These are phyloP conservation scores for Stachybotrys echinatus DNA, from an alignment of 2,329 filamentous ascomycete species.

Conservation along the genomic window DNA sequence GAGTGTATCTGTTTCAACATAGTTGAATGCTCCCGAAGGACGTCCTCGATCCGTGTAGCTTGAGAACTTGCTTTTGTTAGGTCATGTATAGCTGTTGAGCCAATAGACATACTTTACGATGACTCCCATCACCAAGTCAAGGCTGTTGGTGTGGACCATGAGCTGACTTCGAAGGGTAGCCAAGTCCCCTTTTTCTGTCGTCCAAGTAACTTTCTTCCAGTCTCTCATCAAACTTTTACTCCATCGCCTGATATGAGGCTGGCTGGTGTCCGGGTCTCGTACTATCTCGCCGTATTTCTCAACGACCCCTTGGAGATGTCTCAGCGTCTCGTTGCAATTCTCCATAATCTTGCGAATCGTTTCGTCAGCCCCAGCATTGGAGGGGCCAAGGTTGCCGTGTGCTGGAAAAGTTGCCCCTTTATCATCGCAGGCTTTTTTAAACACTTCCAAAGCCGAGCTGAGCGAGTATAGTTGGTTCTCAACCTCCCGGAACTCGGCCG, in stretches of 20 bases:
- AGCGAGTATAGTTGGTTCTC: constrained; percentile 7
- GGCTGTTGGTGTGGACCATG: constrained; percentile 4
- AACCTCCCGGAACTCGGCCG: constrained; percentile 6
- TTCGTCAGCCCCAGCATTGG: constrained; percentile 1
- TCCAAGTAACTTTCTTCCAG: constrained; percentile 8
- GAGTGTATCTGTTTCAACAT: neutral
- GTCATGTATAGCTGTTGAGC: neutral
- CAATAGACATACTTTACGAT: constrained; percentile 3
- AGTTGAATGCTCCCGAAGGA: neutral
- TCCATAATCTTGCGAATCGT: constrained; percentile 5
- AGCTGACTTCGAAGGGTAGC: constrained; percentile 2
- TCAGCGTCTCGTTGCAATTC: constrained; percentile 3
- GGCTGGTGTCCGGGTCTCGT: neutral
- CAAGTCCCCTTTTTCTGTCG: constrained; percentile 5
- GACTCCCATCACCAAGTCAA: constrained; percentile 6
- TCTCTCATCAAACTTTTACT: constrained; percentile 1
- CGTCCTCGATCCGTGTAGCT: neutral
- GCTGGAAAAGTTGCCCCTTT: neutral
- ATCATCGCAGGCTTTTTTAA: constrained; percentile 3
- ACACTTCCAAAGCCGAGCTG: constrained; percentile 5
- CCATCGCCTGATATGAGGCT: constrained; percentile 4
- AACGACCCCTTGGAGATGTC: neutral
- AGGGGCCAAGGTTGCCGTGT: constrained; percentile 1
- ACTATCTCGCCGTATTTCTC: constrained; percentile 4
- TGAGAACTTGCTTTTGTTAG: constrained; percentile 1